These are phyloP conservation scores for Termitomyces sp. DNA, from an alignment of 1,284 basidiomycete species.

Conservation along the genomic window DNA sequence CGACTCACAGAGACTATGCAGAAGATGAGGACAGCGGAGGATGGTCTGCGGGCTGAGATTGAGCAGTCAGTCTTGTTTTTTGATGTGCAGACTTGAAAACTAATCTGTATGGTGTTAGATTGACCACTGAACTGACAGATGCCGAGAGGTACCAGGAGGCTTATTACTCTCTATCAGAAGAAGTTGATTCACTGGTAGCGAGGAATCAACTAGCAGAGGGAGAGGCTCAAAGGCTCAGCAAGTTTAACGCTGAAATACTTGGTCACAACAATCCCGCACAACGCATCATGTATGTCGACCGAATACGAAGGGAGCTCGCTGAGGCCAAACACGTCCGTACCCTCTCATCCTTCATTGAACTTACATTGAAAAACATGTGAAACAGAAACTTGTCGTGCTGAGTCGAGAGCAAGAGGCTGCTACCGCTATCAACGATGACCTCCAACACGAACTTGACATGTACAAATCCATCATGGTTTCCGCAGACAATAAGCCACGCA, in stretches of 20 bases:
- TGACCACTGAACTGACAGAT: conserved; percentile 51
- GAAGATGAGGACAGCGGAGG: conserved; percentile 55
- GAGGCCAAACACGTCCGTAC: conserved; percentile 59
- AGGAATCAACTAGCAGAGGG: conserved; percentile 72
- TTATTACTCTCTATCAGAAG: conserved; percentile 55
- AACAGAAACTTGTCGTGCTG: conserved; percentile 51
- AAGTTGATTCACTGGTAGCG: conserved; percentile 56
- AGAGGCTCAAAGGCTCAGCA: conserved; percentile 60
- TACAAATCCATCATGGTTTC: conserved; percentile 66
- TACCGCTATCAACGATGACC: conserved; percentile 41
- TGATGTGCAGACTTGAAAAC: background rate
- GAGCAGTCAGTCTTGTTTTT: conserved; percentile 45
- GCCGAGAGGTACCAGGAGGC: conserved; percentile 62
- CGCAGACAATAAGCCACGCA: conserved; percentile 53
- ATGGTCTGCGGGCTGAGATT: conserved; percentile 54
- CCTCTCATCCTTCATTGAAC: background rate
- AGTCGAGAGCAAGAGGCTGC: conserved; percentile 52
- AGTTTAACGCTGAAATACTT: conserved; percentile 74
- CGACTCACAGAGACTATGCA: conserved; percentile 45
- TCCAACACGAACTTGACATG: conserved; percentile 58
- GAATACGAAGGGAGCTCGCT: conserved; percentile 62
- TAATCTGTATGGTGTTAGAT: conserved; percentile 24
- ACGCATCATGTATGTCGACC: conserved; percentile 69
- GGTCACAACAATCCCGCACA: conserved; percentile 72
- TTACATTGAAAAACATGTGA: conserved; percentile 6